Evolutionary conservation across 805 yeast species (phyloP).

Genomic region (Ogataea trehalophila): DNA sequence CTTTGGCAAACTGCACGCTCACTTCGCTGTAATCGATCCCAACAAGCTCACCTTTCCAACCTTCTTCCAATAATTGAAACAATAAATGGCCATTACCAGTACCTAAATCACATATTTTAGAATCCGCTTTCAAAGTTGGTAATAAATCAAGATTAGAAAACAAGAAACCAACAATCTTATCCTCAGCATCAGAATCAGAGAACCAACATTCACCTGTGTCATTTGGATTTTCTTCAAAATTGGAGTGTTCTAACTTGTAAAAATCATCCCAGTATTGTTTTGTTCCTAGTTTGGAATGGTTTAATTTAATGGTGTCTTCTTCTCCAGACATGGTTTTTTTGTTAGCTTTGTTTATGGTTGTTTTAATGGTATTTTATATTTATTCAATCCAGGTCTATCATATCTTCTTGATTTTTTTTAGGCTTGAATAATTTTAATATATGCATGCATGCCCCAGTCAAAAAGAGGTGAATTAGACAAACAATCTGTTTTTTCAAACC

Average conservation of each 20-base stretch:
- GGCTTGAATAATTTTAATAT: no score
- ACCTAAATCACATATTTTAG: conserved; percentile 73
- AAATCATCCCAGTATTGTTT: conserved; percentile 89
- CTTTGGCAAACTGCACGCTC: conserved; percentile 71
- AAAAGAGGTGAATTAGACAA: no score
- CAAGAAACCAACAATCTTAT: conserved; percentile 71
- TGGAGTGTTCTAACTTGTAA: conserved; percentile 65
- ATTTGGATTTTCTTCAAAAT: conserved; percentile 66
- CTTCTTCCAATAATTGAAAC: conserved; percentile 63
- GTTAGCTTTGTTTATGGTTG: no score
- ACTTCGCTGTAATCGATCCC: conserved; percentile 87
- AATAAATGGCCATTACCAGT: conserved; percentile 94
- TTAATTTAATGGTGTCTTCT: conserved; percentile 38
- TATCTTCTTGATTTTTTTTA: no score
- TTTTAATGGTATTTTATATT: no score
- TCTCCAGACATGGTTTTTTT: background rate
- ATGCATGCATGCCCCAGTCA: no score
- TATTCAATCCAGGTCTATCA: no score
- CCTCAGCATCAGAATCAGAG: conserved; percentile 90
- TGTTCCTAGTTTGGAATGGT: conserved; percentile 82
- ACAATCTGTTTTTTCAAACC: no score
- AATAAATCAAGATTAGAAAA: conserved; percentile 40
- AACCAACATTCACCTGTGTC: conserved; percentile 98
- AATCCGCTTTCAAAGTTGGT: conserved; percentile 24
- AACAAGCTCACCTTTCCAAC: conserved; percentile 48